phyloP scores from a whole-genome alignment of 164 flowering plant species.

The Protea cynaroides region DNA sequence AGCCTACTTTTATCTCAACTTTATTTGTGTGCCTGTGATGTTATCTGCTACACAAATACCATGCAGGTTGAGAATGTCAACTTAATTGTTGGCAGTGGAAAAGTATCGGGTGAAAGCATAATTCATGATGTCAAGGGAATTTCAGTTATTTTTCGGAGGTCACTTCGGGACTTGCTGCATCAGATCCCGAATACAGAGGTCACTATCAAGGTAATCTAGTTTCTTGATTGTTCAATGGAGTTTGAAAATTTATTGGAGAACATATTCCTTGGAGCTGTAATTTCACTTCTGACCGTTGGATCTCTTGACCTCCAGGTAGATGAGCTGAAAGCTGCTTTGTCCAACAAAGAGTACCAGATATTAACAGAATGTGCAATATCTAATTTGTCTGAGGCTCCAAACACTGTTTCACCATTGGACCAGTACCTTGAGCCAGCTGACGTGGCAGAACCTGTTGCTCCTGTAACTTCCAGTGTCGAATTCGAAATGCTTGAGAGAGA shows the following conservation, averaged over 20 bases:
- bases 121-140: slow-evolving; percentile 85
- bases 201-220: slow-evolving; percentile 48
- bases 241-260: neutral
- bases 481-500: slow-evolving; percentile 26
- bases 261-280: neutral
- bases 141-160: slow-evolving; percentile 68
- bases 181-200: slow-evolving; percentile 69
- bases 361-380: slow-evolving; percentile 79
- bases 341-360: slow-evolving; percentile 82
- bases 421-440: slow-evolving; percentile 26
- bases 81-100: slow-evolving; percentile 71
- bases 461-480: slow-evolving; percentile 23
- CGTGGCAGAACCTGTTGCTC: slow-evolving; percentile 15
- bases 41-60: neutral
- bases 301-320: slow-evolving; percentile 38
- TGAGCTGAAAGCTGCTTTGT: slow-evolving; percentile 64
- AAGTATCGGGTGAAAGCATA: slow-evolving; percentile 68
- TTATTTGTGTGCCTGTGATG: neutral
- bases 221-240: neutral
- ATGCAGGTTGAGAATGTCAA: slow-evolving; percentile 78
- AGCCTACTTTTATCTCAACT: neutral
- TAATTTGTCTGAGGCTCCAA: slow-evolving; percentile 80
- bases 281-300: neutral
- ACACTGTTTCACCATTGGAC: slow-evolving; percentile 46
- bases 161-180: slow-evolving; percentile 86